Evolutionary conservation across 352 stramenopile genomes (phyloP), one percentile per base, ranked within the genome.

Genomic region (Phytophthora hybrid): DNA sequence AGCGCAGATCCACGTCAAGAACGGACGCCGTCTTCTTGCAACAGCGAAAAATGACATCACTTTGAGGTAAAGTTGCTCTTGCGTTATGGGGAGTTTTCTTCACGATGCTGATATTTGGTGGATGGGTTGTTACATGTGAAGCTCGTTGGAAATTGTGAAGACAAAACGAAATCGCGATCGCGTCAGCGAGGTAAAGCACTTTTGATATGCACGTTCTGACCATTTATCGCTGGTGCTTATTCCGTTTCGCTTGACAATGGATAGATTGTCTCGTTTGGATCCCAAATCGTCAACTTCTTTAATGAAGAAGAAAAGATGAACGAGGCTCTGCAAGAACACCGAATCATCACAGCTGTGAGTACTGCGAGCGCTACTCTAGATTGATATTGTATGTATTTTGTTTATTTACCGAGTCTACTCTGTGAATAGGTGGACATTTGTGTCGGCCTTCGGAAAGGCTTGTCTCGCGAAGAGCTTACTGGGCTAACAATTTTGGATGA

Each of bases 1-100:
- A 44, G 89, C 90, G 21, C 87, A 95, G 63, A 96, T 97, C 46
- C 90, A 97, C 62, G 90, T 97, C 49, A 97, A 96, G 29, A 97
- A 97, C 31, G 90, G 88, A 10, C 81, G 90, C 1, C 83, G 89
- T 9, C 71, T 95, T 47, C 80, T 97, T 47, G 70, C 82, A 39
- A 90, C 80, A 9, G 81, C 84, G 13, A 95, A 93, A 63, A 82
- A 88, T 13, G 88, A 97, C 53, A 73, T 96, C 1, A 77, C 95
- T 41, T 78, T 89, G 39, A 92, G 78, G 88, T 94, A 66, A 4
- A 29, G 11, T 44, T 6, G 19, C n/a, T 10, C 16, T 16, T 5
- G 11, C 51, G 4, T 52, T 44, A n/a, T 16, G 37, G 5, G 7
- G 0, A 26, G 3, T 11, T 7, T 21, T 51, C 34, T 29, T 34